Evolutionary conservation across 2,329 filamentous ascomycete species (phyloP).

Genomic region (Xylaria sp.): DNA sequence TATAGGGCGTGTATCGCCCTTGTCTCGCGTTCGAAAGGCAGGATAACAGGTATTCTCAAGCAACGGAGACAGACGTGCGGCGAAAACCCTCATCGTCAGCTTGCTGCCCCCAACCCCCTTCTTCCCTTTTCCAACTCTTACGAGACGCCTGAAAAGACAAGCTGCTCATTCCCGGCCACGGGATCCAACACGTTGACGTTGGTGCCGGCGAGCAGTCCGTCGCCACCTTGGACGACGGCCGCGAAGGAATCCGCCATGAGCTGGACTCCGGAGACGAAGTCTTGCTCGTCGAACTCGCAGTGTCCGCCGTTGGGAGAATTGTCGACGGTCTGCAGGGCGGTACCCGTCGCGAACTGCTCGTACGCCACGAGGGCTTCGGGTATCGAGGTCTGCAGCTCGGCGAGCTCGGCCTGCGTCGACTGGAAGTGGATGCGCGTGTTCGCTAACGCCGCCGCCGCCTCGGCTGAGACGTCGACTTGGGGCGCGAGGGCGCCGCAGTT

Average conservation of each 20-base stretch:
- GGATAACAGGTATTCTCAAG: too few species aligned
- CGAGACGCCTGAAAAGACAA: constrained; percentile 53
- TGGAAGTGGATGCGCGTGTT: constrained; percentile 67
- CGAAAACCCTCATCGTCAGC: not conserved
- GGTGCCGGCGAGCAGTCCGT: constrained; percentile 59
- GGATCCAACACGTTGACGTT: constrained; percentile 60
- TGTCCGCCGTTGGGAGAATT: constrained; percentile 67
- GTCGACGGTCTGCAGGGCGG: constrained; percentile 65
- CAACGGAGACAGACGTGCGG: too few species aligned
- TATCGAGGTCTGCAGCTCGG: constrained; percentile 61
- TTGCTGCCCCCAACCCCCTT: too few species aligned
- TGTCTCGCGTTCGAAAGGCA: too few species aligned
- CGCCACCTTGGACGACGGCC: constrained; percentile 64
- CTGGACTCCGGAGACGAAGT: constrained; percentile 67
- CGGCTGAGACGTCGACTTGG: constrained; percentile 61
- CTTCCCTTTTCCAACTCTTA: not conserved
- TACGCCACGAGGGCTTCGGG: constrained; percentile 63
- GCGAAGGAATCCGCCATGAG: constrained; percentile 65
- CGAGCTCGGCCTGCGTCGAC: constrained; percentile 63
- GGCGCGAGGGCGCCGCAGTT: constrained; percentile 66
- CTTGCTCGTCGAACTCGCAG: constrained; percentile 67
- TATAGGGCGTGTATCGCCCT: too few species aligned
- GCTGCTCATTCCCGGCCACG: constrained; percentile 61
- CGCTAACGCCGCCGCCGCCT: constrained; percentile 53
- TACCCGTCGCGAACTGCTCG: constrained; percentile 58